Percentiles rank a stretch among this genome's conserved stretches.
Evolutionary conservation across 2,329 filamentous ascomycete genomes (phyloP).

Genomic region (Cadophora gregata): DNA sequence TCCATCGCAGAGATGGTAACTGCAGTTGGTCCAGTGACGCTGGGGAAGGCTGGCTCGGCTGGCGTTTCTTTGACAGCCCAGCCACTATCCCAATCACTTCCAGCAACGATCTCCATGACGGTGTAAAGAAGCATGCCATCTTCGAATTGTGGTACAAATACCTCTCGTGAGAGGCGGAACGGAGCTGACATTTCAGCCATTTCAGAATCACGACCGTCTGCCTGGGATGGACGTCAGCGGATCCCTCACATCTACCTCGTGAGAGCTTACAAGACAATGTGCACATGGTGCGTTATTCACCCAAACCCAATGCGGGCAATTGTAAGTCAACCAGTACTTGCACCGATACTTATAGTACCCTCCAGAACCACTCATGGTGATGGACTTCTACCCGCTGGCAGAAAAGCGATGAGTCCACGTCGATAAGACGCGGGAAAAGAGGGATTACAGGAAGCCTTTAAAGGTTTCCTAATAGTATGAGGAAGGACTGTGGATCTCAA

Average conservation of each 20-base stretch:
- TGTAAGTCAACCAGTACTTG: slow-evolving; percentile 59
- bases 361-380: slow-evolving; percentile 43
- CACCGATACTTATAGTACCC: slow-evolving; percentile 58
- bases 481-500: slow-evolving; percentile 18
- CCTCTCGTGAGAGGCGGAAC: slow-evolving; percentile 47
- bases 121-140: slow-evolving; percentile 55
- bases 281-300: slow-evolving; percentile 57
- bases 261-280: slow-evolving; percentile 54
- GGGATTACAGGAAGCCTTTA: slow-evolving; percentile 17
- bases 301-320: slow-evolving; percentile 61
- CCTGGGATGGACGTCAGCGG: slow-evolving; percentile 45
- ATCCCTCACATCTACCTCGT: neutral
- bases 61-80: slow-evolving; percentile 41
- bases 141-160: slow-evolving; percentile 53
- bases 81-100: slow-evolving; percentile 40
- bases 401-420: slow-evolving; percentile 40
- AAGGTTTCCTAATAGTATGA: slow-evolving; percentile 11
- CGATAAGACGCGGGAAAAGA: slow-evolving; percentile 28
- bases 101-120: slow-evolving; percentile 53
- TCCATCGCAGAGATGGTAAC: slow-evolving; percentile 32
- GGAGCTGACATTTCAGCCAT: slow-evolving; percentile 37
- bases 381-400: slow-evolving; percentile 42
- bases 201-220: slow-evolving; percentile 56
- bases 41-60: slow-evolving; percentile 30
- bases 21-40: slow-evolving; percentile 33